These are phyloP conservation scores for Eimeria acervulina DNA, from an alignment of 169 alveolate genomes.

Conservation along the genomic window DNA sequence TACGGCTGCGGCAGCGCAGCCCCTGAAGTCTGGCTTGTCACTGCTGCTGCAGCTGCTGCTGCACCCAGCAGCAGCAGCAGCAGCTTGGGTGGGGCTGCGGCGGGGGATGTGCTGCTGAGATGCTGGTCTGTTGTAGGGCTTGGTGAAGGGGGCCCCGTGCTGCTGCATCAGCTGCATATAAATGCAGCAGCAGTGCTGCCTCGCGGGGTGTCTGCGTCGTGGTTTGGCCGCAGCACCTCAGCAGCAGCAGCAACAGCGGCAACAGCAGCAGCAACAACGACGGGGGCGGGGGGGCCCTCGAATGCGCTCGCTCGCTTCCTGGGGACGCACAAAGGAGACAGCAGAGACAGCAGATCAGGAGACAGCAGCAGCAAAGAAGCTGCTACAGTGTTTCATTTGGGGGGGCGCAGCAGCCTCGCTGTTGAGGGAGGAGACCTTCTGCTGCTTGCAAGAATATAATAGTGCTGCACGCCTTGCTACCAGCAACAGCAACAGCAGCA, in stretches of 20 bases:
- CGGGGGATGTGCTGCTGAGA: conserved; percentile 24
- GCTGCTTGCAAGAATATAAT: conserved; percentile 33
- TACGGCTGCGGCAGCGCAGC: conserved; percentile 39
- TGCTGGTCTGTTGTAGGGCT: conserved; percentile 61
- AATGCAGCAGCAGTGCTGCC: conserved; percentile 38
- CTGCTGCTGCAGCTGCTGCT: conserved; percentile 60
- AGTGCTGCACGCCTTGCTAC: not conserved
- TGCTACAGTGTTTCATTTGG: not conserved
- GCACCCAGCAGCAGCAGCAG: conserved; percentile 5
- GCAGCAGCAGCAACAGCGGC: conserved; percentile 52
- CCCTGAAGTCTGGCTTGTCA: conserved; percentile 55
- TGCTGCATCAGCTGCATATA: conserved; percentile 56
- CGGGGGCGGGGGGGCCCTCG: conserved; percentile 45
- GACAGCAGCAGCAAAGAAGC: conserved; percentile 20
- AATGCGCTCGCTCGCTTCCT: conserved; percentile 47
- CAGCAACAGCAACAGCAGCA: conserved; percentile 17
- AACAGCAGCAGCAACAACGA: conserved; percentile 14
- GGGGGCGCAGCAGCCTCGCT: conserved; percentile 69
- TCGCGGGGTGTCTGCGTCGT: not conserved
- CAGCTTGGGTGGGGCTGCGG: not conserved
- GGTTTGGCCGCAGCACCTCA: not conserved
- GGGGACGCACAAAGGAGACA: conserved; percentile 27
- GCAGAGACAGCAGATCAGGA: not conserved
- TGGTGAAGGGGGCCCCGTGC: conserved; percentile 64
- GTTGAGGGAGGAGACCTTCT: conserved; percentile 32